Conservation (phyloP, 257 asterid species). For the Echium plantagineum region DNA sequence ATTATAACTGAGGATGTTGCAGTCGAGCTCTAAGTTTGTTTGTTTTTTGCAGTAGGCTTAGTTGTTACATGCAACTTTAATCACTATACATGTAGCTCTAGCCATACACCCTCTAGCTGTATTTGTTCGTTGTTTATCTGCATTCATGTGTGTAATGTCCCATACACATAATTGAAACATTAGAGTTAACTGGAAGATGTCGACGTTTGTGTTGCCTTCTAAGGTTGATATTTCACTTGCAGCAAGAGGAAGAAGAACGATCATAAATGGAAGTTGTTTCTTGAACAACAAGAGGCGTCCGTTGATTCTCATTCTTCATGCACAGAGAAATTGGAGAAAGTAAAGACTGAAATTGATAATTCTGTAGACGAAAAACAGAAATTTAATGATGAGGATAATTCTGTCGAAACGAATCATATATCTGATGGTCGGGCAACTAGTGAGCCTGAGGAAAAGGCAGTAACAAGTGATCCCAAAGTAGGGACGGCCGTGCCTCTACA, state of each 20-base stretch:
- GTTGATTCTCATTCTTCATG: slow-evolving; percentile 14
- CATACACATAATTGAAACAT: neutral
- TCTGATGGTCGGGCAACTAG: slow-evolving; percentile 22
- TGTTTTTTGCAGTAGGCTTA: too few species aligned
- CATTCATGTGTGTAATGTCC: neutral
- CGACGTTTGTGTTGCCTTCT: neutral
- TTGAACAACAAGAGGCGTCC: slow-evolving; percentile 42
- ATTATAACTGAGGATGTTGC: too few species aligned
- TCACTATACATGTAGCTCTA: neutral
- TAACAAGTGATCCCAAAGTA: neutral
- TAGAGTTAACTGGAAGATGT: neutral
- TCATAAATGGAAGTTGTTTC: slow-evolving; percentile 69
- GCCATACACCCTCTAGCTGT: neutral
- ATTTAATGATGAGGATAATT: slow-evolving; percentile 25
- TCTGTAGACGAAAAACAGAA: slow-evolving; percentile 29
- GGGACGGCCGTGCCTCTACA: slow-evolving; percentile 26
- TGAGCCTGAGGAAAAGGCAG: slow-evolving; percentile 12
- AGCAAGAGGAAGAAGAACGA: slow-evolving; percentile 94
- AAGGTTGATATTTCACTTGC: slow-evolving; percentile 11
- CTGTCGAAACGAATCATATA: slow-evolving; percentile 20
- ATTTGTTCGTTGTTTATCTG: neutral
- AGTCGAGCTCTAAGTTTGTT: too few species aligned
- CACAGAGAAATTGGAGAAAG: slow-evolving; percentile 10
- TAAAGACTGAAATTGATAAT: slow-evolving; percentile 14
- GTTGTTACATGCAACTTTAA: too few species aligned